phyloP scores from a whole-genome alignment of 2,329 filamentous ascomycete species.

The Teratosphaeria zuluensis region DNA sequence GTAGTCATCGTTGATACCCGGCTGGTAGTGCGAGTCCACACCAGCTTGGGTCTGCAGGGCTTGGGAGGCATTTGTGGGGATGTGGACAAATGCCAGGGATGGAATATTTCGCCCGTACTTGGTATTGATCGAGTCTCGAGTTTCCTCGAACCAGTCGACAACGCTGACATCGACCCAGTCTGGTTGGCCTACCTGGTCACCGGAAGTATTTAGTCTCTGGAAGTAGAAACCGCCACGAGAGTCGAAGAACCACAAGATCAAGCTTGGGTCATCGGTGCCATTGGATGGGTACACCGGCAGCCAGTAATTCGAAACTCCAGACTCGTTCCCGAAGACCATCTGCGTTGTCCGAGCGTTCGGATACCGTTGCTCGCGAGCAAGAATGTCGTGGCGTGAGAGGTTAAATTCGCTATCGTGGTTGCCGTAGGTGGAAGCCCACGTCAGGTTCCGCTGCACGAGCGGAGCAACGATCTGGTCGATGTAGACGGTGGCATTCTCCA shows the following conservation, averaged over 20 bases:
- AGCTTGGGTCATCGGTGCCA: slow-evolving; percentile 34
- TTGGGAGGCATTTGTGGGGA: slow-evolving; percentile 37
- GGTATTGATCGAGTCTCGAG: slow-evolving; percentile 11
- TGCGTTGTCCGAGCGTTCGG: slow-evolving; percentile 33
- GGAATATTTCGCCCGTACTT: slow-evolving; percentile 28
- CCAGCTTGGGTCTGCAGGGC: slow-evolving; percentile 32
- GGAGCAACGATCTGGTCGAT: slow-evolving; percentile 51
- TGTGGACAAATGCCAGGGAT: slow-evolving; percentile 47
- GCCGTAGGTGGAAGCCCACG: slow-evolving; percentile 61
- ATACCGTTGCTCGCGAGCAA: slow-evolving; percentile 30
- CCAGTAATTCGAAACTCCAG: slow-evolving; percentile 47
- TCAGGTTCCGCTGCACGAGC: slow-evolving; percentile 44
- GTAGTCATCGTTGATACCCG: slow-evolving; percentile 39
- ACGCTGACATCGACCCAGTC: slow-evolving; percentile 39
- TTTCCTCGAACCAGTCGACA: slow-evolving; percentile 36
- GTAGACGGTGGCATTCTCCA: slow-evolving; percentile 47
- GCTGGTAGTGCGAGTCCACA: slow-evolving; percentile 34
- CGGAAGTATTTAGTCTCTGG: slow-evolving; percentile 25
- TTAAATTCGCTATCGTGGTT: slow-evolving; percentile 59
- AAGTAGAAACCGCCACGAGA: slow-evolving; percentile 49
- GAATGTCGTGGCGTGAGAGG: slow-evolving; percentile 39
- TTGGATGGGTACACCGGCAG: slow-evolving; percentile 38
- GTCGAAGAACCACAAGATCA: slow-evolving; percentile 65
- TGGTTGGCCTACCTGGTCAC: slow-evolving; percentile 23
- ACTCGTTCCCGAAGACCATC: slow-evolving; percentile 29